Evolutionary conservation across 176 grass and related monocot species (phyloP).

Genomic region (Musa troglodytarum): DNA sequence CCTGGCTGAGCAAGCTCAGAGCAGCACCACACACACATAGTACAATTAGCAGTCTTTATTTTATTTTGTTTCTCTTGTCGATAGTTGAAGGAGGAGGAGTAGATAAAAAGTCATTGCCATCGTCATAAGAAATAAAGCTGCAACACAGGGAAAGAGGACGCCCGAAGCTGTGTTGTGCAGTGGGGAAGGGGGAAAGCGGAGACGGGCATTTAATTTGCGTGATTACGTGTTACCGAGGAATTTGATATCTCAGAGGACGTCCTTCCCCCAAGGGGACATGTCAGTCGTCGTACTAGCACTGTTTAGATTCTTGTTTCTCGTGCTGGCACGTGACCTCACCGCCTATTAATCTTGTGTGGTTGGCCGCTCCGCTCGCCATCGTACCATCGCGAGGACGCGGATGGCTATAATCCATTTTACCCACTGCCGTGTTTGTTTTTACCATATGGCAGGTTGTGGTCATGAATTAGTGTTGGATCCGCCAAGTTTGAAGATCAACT

Average conservation of each 20-base stretch:
- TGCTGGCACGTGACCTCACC: not conserved
- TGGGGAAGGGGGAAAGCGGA: not conserved
- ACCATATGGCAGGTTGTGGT: too few species aligned
- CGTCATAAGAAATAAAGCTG: not conserved
- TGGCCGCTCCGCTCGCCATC: too few species aligned
- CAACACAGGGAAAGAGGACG: not conserved
- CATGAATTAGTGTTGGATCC: too few species aligned
- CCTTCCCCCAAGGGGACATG: not conserved
- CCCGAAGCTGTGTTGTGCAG: not conserved
- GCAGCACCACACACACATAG: too few species aligned
- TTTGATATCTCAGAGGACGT: not conserved
- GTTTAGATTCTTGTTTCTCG: not conserved
- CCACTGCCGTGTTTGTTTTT: too few species aligned
- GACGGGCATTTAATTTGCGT: not conserved
- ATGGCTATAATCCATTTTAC: too few species aligned
- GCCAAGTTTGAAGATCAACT: too few species aligned
- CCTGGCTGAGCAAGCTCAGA: too few species aligned
- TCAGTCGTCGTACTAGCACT: not conserved
- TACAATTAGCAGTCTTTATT: too few species aligned
- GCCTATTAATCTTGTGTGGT: not conserved
- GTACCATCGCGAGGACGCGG: too few species aligned
- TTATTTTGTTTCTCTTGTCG: too few species aligned
- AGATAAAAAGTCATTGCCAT: not conserved
- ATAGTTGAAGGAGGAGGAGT: not conserved
- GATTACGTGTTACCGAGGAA: not conserved